Conservation (phyloP, 208 protist species). For the Trypanosoma brucei region DNA sequence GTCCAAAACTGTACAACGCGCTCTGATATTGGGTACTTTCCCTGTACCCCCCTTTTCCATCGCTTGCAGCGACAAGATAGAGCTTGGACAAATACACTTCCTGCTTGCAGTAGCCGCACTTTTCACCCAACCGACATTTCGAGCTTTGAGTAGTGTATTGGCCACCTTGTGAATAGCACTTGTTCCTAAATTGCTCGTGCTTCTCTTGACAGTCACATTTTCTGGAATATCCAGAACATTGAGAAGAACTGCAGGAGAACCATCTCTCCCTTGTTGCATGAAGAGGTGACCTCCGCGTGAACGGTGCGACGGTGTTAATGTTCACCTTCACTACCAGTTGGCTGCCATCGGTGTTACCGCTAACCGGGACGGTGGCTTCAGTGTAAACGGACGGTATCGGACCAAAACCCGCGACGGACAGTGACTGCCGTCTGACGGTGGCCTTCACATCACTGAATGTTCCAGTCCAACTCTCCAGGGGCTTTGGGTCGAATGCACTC, state of each 20-base stretch:
- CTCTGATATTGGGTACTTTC: slow-evolving; percentile 9
- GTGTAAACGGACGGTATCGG: slow-evolving; percentile 8
- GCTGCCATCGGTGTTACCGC: too few species aligned
- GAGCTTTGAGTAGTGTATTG: background rate
- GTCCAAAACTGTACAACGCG: slow-evolving; percentile 8
- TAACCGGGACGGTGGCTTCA: slow-evolving; percentile 2
- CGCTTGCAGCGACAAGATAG: slow-evolving; percentile 18
- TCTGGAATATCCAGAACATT: background rate
- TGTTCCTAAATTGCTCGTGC: slow-evolving; percentile 3
- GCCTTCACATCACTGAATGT: slow-evolving; percentile 6
- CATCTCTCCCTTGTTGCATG: background rate
- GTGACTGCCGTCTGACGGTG: slow-evolving; percentile 9
- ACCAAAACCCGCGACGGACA: slow-evolving; percentile 6
- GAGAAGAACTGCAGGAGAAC: slow-evolving; percentile 1
- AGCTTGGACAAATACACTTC: slow-evolving; percentile 5
- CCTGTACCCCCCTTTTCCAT: slow-evolving; percentile 1
- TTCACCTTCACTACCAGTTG: background rate
- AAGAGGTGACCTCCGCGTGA: background rate
- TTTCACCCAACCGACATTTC: background rate
- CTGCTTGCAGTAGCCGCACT: slow-evolving; percentile 7
- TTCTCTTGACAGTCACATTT: background rate
- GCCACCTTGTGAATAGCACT: slow-evolving; percentile 2
- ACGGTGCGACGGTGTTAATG: slow-evolving; percentile 2
- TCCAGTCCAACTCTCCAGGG: slow-evolving; percentile 14
- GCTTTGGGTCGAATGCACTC: slow-evolving; percentile 15